Evolutionary conservation across 192 early-diverging fungal species (phyloP), one percentile per base, ranked within the genome.

Genomic region (Mortierella hygrophila): DNA sequence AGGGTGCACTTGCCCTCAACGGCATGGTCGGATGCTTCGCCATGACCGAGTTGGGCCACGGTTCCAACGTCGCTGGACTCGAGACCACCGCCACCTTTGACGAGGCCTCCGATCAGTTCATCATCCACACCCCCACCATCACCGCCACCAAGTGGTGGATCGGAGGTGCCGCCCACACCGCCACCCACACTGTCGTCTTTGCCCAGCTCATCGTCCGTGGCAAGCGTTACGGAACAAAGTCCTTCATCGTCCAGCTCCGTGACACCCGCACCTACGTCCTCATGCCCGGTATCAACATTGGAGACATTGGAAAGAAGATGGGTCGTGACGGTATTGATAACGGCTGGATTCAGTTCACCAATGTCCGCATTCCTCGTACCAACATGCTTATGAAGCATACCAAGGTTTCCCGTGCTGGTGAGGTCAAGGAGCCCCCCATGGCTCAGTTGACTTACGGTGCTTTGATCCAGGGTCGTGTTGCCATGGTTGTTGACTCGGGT

Each of bases 81-180:
- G 97, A 98, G 79, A 98, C 97, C 44, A 98, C 95, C 13, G 97
- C 97, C 20, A 98, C 97, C 6, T 95, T 94, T 82, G 96, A 97
- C 84, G 93, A 93, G 75, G 88, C 91, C 21, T 90, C 96, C 0
- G 94, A 97, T 79, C 96, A 98, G 86, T 98, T 97, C 82, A 84
- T 96, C 69, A 95, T 98, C 73, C 95, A 96, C 76, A 94, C 95
- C 57, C 95, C 95, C 16, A 92, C 93, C 11, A 78, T 96, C 26
- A 94, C 93, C 15, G 94, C 95, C 41, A 98, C 97, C 60, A 97
- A 98, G 89, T 98, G 97, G 97, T 98, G 97, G 97, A 98, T 98
- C 86, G 97, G 97, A 80, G 96, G 96, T 73, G 97, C 97, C 21
- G 97, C 96, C n/a, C 96, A 97, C 80, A 94, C 95, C 15, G 96